A percentile compares a stretch with the other conserved stretches of the same genome.
These are phyloP conservation scores for Blastomyces silverae DNA, from an alignment of 2,329 filamentous ascomycete genomes.

Conservation along the genomic window DNA sequence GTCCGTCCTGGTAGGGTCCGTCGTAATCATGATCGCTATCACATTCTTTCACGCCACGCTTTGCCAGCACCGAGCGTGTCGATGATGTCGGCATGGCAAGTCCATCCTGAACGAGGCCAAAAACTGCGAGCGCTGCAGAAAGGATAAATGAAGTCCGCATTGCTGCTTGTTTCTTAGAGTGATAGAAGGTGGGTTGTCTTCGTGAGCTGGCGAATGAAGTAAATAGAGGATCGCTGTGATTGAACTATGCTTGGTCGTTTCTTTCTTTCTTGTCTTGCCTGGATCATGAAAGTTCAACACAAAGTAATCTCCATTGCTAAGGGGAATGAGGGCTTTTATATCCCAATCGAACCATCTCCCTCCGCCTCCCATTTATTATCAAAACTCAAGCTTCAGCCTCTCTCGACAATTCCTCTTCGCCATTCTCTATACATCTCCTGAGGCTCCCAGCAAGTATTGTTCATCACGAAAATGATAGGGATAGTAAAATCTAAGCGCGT, in stretches of 20 bases:
- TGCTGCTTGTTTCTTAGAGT: neutral
- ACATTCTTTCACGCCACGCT: slow-evolving; percentile 6
- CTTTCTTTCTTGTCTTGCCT: neutral
- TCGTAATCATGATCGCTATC: slow-evolving; percentile 2
- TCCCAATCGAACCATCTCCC: neutral
- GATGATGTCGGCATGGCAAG: slow-evolving; percentile 6
- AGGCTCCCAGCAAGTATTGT: neutral
- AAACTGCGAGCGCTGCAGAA: neutral
- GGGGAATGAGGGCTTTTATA: slow-evolving; percentile 5
- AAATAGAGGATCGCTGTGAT: neutral
- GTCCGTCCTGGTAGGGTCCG: slow-evolving; percentile 9
- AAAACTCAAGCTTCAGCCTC: neutral
- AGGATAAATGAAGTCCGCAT: neutral
- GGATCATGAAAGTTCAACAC: neutral
- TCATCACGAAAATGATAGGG: neutral
- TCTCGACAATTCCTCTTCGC: neutral
- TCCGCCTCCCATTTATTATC: neutral
- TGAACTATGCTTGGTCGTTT: neutral
- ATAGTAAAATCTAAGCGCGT: neutral
- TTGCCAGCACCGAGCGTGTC: neutral
- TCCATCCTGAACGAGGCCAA: neutral
- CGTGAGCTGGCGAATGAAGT: neutral
- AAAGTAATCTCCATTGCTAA: neutral
- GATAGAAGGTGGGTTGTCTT: neutral
- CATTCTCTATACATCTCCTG: neutral